Percentiles rank a stretch among this genome's conserved stretches.
These are phyloP conservation scores for Chimonanthus praecox DNA, from an alignment of 164 flowering plant genomes.

Conservation along the genomic window DNA sequence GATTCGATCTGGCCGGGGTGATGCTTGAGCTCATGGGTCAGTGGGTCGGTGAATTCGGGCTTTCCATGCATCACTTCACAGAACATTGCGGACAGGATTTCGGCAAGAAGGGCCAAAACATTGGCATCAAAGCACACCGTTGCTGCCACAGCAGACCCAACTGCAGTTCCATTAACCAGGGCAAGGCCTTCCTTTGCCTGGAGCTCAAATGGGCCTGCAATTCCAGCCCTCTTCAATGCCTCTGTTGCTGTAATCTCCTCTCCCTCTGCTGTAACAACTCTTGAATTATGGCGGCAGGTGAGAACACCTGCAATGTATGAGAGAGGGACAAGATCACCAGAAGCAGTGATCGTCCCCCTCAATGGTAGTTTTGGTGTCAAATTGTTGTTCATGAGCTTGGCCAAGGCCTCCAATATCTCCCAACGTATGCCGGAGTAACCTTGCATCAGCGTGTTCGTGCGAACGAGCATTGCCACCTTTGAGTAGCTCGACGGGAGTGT, in stretches of 20 bases:
- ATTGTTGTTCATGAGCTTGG: slow-evolving; percentile 27
- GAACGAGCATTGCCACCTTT: slow-evolving; percentile 28
- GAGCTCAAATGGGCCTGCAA: slow-evolving; percentile 25
- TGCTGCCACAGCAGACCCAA: slow-evolving; percentile 28
- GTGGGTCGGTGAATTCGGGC: slow-evolving; percentile 20
- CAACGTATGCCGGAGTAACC: slow-evolving; percentile 44
- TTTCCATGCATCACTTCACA: slow-evolving; percentile 21
- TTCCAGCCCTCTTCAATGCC: slow-evolving; percentile 30
- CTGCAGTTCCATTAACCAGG: slow-evolving; percentile 24
- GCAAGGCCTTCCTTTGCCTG: slow-evolving; percentile 30
- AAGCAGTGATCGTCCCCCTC: slow-evolving; percentile 30
- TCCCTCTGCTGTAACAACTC: slow-evolving; percentile 23
- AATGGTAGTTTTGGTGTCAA: slow-evolving; percentile 26
- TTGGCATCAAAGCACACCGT: slow-evolving; percentile 28
- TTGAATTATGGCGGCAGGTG: slow-evolving; percentile 26
- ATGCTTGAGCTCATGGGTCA: slow-evolving; percentile 26
- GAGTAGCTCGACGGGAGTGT: slow-evolving; percentile 21
- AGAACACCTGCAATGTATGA: slow-evolving; percentile 37
- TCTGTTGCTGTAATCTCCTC: slow-evolving; percentile 21
- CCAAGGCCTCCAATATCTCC: slow-evolving; percentile 35
- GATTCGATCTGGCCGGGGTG: slow-evolving; percentile 29
- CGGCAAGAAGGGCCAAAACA: slow-evolving; percentile 20
- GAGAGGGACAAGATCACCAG: slow-evolving; percentile 21
- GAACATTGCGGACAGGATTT: slow-evolving; percentile 23
- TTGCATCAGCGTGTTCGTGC: slow-evolving; percentile 38